Percentiles rank a stretch among this genome's conserved stretches.
These are phyloP conservation scores for Canna indica DNA, from an alignment of 176 grass and related monocot species.

Conservation along the genomic window DNA sequence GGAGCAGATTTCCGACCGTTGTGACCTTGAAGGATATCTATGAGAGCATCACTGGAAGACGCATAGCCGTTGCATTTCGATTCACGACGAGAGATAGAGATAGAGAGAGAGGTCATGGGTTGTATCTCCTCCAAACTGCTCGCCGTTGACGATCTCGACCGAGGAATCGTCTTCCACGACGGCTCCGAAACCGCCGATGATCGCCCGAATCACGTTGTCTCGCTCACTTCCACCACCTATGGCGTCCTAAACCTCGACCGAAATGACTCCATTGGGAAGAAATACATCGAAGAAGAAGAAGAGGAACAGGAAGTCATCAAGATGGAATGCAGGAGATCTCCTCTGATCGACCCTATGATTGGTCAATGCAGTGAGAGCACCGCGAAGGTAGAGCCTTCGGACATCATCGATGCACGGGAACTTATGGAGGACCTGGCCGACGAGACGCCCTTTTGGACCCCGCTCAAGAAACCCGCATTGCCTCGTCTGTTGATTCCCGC, in stretches of 20 bases:
- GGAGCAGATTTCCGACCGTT: too few relatives aligned
- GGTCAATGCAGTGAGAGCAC: background rate
- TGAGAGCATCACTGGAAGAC: too few relatives aligned
- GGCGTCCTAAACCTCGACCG: constrained; percentile 67
- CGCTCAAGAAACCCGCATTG: constrained; percentile 42
- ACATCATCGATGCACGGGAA: constrained; percentile 91
- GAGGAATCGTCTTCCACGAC: background rate
- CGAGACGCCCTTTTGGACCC: constrained; percentile 33
- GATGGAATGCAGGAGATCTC: constrained; percentile 6
- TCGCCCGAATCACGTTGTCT: constrained; percentile 62
- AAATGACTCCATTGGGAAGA: constrained; percentile 14
- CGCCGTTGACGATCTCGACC: constrained; percentile 26
- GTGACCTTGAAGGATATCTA: too few relatives aligned
- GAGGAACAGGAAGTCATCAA: constrained; percentile 25
- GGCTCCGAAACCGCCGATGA: constrained; percentile 24
- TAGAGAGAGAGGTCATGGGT: constrained; percentile 33
- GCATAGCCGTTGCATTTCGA: background rate
- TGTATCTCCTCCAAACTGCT: constrained; percentile 90
- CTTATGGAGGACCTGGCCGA: constrained; percentile 93
- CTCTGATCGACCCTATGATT: background rate
- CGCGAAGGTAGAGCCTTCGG: constrained; percentile 21
- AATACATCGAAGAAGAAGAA: constrained; percentile 32
- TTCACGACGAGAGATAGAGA: background rate
- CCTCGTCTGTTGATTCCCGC: constrained; percentile 39
- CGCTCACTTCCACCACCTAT: constrained; percentile 91